Conservation (phyloP, 1,139 yeast species). For the Taphrina communis region DNA sequence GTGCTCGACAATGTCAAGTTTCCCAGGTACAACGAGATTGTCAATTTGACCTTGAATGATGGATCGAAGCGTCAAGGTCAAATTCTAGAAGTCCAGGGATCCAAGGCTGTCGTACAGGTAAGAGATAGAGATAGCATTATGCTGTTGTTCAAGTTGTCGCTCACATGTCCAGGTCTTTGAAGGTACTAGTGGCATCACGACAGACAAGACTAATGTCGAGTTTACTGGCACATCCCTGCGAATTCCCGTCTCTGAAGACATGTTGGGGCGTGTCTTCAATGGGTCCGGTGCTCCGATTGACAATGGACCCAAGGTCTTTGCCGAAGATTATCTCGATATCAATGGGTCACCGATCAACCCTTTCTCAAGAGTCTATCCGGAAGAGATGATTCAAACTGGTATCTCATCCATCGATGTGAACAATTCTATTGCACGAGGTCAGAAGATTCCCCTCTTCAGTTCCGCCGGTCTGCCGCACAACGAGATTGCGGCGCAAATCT, state of each 20-base stretch:
- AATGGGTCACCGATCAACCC: slow-evolving; percentile 99
- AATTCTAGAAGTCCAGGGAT: slow-evolving; percentile 95
- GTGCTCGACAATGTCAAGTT: slow-evolving; percentile 71
- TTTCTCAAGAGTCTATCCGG: slow-evolving; percentile 96
- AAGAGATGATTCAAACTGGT: slow-evolving; percentile 99
- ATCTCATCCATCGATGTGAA: slow-evolving; percentile 97
- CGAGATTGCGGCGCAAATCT: slow-evolving; percentile 99
- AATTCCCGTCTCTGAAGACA: slow-evolving; percentile 95
- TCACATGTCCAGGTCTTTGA: slow-evolving; percentile 68
- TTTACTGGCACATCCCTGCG: slow-evolving; percentile 93
- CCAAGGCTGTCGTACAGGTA: slow-evolving; percentile 90
- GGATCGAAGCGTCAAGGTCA: slow-evolving; percentile 95
- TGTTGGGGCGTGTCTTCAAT: slow-evolving; percentile 96
- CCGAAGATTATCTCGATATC: slow-evolving; percentile 96
- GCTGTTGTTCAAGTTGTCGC: background rate
- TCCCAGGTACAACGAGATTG: slow-evolving; percentile 96
- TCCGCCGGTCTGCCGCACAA: slow-evolving; percentile 99
- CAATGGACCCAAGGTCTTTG: slow-evolving; percentile 96
- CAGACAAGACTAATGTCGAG: slow-evolving; percentile 94
- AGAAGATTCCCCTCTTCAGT: slow-evolving; percentile 96
- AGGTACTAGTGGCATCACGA: slow-evolving; percentile 60
- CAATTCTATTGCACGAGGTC: slow-evolving; percentile 99
- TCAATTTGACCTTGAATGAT: slow-evolving; percentile 92
- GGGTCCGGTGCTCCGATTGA: slow-evolving; percentile 99
- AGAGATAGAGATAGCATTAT: slow-evolving; percentile 3